These are phyloP conservation scores for Aspergillus hiratsukae DNA, from an alignment of 2,329 filamentous ascomycete genomes.

Conservation along the genomic window DNA sequence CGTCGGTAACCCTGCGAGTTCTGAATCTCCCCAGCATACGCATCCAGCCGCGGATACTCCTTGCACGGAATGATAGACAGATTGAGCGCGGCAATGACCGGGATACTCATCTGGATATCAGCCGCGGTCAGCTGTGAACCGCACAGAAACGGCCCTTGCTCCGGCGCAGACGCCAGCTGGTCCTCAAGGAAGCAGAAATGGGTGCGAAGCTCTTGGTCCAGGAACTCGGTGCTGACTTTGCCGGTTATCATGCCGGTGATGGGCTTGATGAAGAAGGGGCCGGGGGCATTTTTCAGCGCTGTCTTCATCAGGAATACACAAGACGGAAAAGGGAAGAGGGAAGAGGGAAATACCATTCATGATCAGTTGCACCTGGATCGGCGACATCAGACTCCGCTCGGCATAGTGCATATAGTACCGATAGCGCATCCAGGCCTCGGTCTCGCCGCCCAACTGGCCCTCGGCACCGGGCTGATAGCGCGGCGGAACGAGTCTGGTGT, in stretches of 20 bases:
- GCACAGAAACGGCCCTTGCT: slow-evolving; percentile 38
- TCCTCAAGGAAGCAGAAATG: slow-evolving; percentile 44
- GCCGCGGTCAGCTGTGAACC: slow-evolving; percentile 42
- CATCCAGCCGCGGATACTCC: background rate
- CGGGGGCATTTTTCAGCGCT: slow-evolving; percentile 47
- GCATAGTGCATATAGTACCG: slow-evolving; percentile 75
- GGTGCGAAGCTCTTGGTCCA: slow-evolving; percentile 37
- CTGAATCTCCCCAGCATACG: background rate
- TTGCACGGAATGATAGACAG: background rate
- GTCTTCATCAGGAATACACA: too few species aligned
- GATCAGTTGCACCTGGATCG: slow-evolving; percentile 62
- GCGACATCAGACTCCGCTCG: slow-evolving; percentile 77
- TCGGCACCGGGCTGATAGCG: slow-evolving; percentile 51
- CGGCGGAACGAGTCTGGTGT: slow-evolving; percentile 43
- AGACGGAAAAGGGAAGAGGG: background rate
- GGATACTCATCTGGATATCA: slow-evolving; percentile 47
- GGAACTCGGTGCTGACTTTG: slow-evolving; percentile 37
- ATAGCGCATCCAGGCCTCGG: slow-evolving; percentile 57
- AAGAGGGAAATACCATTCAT: slow-evolving; percentile 46
- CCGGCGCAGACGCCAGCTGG: slow-evolving; percentile 40
- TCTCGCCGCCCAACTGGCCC: slow-evolving; percentile 54
- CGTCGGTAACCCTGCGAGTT: background rate
- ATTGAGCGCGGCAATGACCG: slow-evolving; percentile 35
- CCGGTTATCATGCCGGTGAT: slow-evolving; percentile 54
- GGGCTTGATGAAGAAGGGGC: slow-evolving; percentile 67